Evolutionary conservation across 495 filamentous ascomycete species (phyloP), one percentile per base, ranked within the genome.

Genomic region (Aspergillus leporis): DNA sequence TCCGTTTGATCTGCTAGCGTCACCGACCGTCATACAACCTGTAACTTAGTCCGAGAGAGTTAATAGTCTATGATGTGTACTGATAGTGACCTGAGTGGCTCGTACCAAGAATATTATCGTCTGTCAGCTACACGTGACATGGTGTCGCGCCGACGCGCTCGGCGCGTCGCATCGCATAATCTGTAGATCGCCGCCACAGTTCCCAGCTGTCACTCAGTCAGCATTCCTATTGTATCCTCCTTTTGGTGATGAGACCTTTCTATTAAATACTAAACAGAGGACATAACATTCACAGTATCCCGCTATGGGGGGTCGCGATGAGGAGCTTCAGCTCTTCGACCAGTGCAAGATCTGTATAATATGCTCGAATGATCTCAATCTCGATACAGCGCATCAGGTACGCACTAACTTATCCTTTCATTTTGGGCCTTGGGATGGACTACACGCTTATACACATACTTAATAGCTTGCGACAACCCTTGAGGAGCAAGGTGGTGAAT

Each of bases 401-500:
- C 43, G 62, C 57, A 40, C 41, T 53, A 48, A 21, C 43, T 47
- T 34, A 25, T 28, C 8, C 19, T 32, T 18, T 19, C 12, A 38
- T 45, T 41, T 53, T 1, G 49, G 56, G 8, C 40, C 41, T 45
- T 36, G 28, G 16, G 38, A n/a, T 18, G 16, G 10, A n/a, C 14
- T 58, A 49, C 19, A 53, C 55, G 54, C 56, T 55, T 52, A 56
- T 53, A 36, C 61, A 49, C 30, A 58, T 61, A 36, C 25, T 4
- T 8, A 19, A 1, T 57, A 75, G 70, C 63, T 80, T 31, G 75
- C 75, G 43, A 69, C 73, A 14, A 65, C 69, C 0, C 54, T 81
- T 40, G 71, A 72, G 63, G 70, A 80, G 61, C 74, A 86, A 74
- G 86, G 83, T 60, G 88, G 82, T 58, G 70, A 81, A 30, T 65